phyloP scores from a whole-genome alignment of 2,329 filamentous ascomycete species.

The Penicillium hordei region DNA sequence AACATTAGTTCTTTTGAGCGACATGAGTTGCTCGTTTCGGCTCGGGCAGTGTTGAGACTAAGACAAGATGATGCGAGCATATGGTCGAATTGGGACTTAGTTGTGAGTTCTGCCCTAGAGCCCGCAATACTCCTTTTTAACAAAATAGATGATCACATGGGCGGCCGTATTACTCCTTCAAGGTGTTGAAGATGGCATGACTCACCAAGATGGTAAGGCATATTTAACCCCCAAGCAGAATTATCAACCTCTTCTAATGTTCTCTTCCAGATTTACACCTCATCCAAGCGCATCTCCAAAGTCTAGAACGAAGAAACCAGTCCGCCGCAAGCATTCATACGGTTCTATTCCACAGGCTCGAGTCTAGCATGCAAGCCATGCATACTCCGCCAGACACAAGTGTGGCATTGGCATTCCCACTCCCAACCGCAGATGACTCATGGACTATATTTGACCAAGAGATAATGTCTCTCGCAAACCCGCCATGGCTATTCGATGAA shows the following conservation, averaged over 20 bases:
- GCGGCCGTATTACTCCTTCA: slow-evolving; percentile 29
- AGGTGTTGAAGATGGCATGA: slow-evolving; percentile 31
- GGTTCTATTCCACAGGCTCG: slow-evolving; percentile 26
- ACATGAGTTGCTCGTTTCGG: slow-evolving; percentile 32
- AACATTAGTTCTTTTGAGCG: slow-evolving; percentile 29
- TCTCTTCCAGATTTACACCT: slow-evolving; percentile 22
- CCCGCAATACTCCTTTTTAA: background rate
- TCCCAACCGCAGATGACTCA: slow-evolving; percentile 24
- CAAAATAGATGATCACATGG: slow-evolving; percentile 31
- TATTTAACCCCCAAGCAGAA: background rate
- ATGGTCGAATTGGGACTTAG: slow-evolving; percentile 36
- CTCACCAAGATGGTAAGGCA: slow-evolving; percentile 28
- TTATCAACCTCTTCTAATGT: background rate
- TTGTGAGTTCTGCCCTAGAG: slow-evolving; percentile 17
- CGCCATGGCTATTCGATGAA: slow-evolving; percentile 29
- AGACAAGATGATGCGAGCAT: slow-evolving; percentile 33
- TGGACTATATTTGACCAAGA: slow-evolving; percentile 36
- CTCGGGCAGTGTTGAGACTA: slow-evolving; percentile 29
- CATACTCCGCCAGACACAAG: slow-evolving; percentile 30
- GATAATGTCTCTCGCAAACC: slow-evolving; percentile 31
- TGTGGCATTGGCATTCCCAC: slow-evolving; percentile 21
- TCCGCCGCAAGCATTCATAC: slow-evolving; percentile 28
- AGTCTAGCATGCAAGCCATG: slow-evolving; percentile 31
- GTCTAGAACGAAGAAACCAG: slow-evolving; percentile 23
- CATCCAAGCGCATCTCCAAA: slow-evolving; percentile 29